Evolutionary conservation across 148 eudicot genomes (phyloP), one percentile per base, ranked within the genome.

Genomic region (Talinum fruticosum): DNA sequence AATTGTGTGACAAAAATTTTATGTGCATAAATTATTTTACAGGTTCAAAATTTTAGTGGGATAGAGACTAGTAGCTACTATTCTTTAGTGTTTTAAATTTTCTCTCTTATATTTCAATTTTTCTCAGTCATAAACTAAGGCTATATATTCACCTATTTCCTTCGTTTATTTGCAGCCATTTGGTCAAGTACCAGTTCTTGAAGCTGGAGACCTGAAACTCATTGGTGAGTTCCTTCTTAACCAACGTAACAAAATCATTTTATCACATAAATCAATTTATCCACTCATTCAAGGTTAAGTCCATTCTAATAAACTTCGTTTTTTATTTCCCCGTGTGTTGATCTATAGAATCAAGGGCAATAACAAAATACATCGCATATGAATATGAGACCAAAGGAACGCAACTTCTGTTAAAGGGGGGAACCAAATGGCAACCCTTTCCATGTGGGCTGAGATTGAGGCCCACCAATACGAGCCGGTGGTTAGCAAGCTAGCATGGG

Each of bases 331-430:
- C 7, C n/a, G n/a, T 18, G 18, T 18, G 59, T 53, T 19, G 59
- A 53, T 5, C 59, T n/a, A 79, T 82, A 93, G 97, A 93, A 71
- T 93, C 97, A 19, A 87, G 97, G 79, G 95, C 97, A 34, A 89
- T 90, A 4, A 83, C 84, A 36, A 79, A 75, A 37, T 90, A 93
- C 84, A 68, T 90, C 19, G 84, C n/a, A 13, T 19, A 19, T 53
- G 21, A 19, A 21, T 21, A 53, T 21, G 23, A 53, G 21, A 53
- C 59, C 59, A 2, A 53, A 5, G 59, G 59, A 5, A 53, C 59
- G 6, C 23, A 53, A 53, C 59, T 53, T 19, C 59, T 53, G 21
- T 6, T 53, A 1, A 18, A 19, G 3, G 59, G 18, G 59, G 24
- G 59, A 5, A 16, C 59, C 59, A 53, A 3, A 16, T 53, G 23